A percentile compares a stretch with the other conserved stretches of the same genome.
These are phyloP conservation scores for Lentinula raphanica DNA, from an alignment of 768 basidiomycete genomes.

Conservation along the genomic window DNA sequence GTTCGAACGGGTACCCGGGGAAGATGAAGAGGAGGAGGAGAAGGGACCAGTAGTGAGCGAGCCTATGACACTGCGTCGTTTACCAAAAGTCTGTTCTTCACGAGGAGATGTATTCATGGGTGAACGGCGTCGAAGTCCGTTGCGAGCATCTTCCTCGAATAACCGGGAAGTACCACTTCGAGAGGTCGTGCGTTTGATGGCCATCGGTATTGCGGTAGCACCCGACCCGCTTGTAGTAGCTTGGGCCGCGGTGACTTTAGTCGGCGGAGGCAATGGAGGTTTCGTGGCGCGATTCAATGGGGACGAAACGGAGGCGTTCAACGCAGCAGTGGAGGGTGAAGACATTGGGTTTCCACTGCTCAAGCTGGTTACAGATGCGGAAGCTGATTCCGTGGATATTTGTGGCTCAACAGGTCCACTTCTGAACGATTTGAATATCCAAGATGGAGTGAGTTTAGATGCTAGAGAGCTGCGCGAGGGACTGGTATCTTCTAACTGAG, in stretches of 20 bases:
- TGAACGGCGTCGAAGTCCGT: slow-evolving; percentile 49
- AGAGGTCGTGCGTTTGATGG: slow-evolving; percentile 33
- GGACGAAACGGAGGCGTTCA: slow-evolving; percentile 13
- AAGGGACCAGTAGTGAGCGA: slow-evolving; percentile 28
- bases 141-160: slow-evolving; percentile 53
- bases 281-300: slow-evolving; percentile 12
- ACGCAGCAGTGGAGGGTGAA: slow-evolving; percentile 11
- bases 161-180: slow-evolving; percentile 30
- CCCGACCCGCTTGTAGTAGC: slow-evolving; percentile 15
- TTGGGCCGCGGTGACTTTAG: slow-evolving; percentile 28
- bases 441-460: slow-evolving; percentile 67
- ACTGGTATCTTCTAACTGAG: slow-evolving; percentile 7
- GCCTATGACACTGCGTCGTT: slow-evolving; percentile 44
- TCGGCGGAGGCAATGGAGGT: slow-evolving; percentile 25
- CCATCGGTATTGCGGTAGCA: slow-evolving; percentile 32
- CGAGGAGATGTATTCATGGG: slow-evolving; percentile 67
- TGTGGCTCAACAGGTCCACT: slow-evolving; percentile 60
- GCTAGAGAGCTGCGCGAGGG: slow-evolving; percentile 34
- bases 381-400: slow-evolving; percentile 49
- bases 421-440: slow-evolving; percentile 76
- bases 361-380: slow-evolving; percentile 31
- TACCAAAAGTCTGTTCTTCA: slow-evolving; percentile 50
- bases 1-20: slow-evolving; percentile 45
- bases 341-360: slow-evolving; percentile 19
- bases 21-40: slow-evolving; percentile 45